phyloP scores from a whole-genome alignment of 2,329 filamentous ascomycete species.

The Nemania sp. region DNA sequence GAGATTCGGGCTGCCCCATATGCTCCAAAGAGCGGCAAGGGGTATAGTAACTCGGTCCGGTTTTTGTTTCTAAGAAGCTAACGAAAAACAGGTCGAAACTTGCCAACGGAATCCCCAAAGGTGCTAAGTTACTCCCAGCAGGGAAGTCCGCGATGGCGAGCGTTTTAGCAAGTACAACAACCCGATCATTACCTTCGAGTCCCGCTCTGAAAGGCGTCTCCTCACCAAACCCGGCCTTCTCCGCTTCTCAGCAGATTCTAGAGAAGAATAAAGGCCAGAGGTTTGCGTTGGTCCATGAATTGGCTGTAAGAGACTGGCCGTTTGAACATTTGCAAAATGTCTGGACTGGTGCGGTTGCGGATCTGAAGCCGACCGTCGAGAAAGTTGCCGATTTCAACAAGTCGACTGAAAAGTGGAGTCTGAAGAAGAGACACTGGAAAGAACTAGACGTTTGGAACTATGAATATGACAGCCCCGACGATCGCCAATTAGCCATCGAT shows the following conservation, averaged over 20 bases:
- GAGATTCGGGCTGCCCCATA: slow-evolving; percentile 20
- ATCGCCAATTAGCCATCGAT: slow-evolving; percentile 63
- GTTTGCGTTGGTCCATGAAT: slow-evolving; percentile 60
- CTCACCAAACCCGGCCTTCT: slow-evolving; percentile 57
- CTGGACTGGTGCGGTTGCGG: slow-evolving; percentile 56
- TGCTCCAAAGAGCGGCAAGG: slow-evolving; percentile 46
- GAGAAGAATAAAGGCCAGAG: slow-evolving; percentile 59
- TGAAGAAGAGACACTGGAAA: slow-evolving; percentile 63
- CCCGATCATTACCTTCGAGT: slow-evolving; percentile 55
- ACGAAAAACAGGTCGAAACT: slow-evolving; percentile 43
- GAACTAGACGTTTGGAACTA: slow-evolving; percentile 68
- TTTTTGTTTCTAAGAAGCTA: slow-evolving; percentile 35
- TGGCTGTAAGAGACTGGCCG: slow-evolving; percentile 58
- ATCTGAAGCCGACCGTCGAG: slow-evolving; percentile 57
- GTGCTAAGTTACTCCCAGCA: slow-evolving; percentile 35
- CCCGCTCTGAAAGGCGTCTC: slow-evolving; percentile 58
- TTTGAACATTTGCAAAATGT: slow-evolving; percentile 53
- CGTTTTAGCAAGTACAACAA: slow-evolving; percentile 46
- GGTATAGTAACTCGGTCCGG: slow-evolving; percentile 41
- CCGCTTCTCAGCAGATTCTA: slow-evolving; percentile 54
- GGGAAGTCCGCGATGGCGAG: slow-evolving; percentile 48
- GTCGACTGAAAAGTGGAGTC: slow-evolving; percentile 54
- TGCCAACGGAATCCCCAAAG: slow-evolving; percentile 38
- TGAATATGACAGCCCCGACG: slow-evolving; percentile 55
- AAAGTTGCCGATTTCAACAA: slow-evolving; percentile 61